Evolutionary conservation across 2,329 filamentous ascomycete genomes (phyloP).

Genomic region (Diaporthe nobilis): DNA sequence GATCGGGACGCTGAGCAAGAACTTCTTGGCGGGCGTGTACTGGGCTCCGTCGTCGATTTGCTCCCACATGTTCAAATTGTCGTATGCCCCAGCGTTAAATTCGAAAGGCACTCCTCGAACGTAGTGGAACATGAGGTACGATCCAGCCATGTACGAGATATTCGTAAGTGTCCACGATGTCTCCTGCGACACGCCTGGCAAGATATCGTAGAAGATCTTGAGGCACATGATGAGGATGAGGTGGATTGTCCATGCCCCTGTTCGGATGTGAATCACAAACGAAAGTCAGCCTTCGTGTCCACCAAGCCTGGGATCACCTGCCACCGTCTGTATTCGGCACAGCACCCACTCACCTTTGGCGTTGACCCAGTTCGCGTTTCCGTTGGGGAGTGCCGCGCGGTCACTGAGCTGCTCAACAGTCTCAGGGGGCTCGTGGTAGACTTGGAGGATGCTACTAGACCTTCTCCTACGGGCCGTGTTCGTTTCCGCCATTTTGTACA

Average conservation of each 20-base stretch:
- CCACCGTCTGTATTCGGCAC: not conserved
- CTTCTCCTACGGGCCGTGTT: conserved; percentile 81
- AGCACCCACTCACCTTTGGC: conserved; percentile 83
- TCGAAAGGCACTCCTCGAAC: conserved; percentile 98
- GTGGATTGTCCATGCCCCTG: conserved; percentile 98
- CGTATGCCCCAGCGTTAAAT: conserved; percentile 98
- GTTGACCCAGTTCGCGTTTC: conserved; percentile 99
- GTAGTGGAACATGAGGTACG: conserved; percentile 99
- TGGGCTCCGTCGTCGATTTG: conserved; percentile 99
- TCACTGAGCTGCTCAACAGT: conserved; percentile 98
- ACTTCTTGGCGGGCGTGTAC: conserved; percentile 99
- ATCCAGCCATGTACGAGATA: conserved; percentile 98
- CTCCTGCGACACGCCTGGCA: conserved; percentile 96
- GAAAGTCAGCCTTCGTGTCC: conserved; percentile 41
- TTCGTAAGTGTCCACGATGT: conserved; percentile 99
- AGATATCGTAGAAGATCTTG: conserved; percentile 97
- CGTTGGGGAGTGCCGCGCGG: conserved; percentile 92
- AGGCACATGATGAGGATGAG: conserved; percentile 90
- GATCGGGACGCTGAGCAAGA: conserved; percentile 93
- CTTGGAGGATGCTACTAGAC: conserved; percentile 91
- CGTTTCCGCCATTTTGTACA: conserved; percentile 71
- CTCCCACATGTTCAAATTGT: conserved; percentile 99
- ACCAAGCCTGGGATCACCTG: not conserved
- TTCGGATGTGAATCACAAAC: not conserved
- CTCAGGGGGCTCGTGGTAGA: conserved; percentile 97